Evolutionary conservation across 768 basidiomycete species (phyloP).

Genomic region (Tylopilus sp.): DNA sequence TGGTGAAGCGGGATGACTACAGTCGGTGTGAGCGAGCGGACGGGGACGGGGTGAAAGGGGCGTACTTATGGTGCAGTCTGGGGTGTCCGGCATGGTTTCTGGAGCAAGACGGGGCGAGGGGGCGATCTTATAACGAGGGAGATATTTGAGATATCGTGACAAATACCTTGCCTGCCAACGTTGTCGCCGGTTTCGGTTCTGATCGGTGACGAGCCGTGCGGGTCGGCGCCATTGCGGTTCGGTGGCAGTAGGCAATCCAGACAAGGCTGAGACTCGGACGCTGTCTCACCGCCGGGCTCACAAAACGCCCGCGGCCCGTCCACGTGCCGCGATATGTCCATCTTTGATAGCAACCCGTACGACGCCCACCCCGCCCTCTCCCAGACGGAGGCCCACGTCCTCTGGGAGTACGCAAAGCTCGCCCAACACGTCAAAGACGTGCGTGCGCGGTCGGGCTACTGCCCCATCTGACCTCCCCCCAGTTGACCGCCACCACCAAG

Average conservation of each 20-base stretch:
- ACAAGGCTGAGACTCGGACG: neutral
- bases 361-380: slow-evolving; percentile 65
- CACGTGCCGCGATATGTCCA: neutral
- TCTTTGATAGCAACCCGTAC: slow-evolving; percentile 65
- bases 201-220: neutral
- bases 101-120: no score
- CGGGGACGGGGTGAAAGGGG: neutral
- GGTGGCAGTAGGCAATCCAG: neutral
- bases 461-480: neutral
- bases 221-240: neutral
- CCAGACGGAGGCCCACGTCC: slow-evolving; percentile 68
- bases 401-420: slow-evolving; percentile 93
- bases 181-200: slow-evolving; percentile 6
- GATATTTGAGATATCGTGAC: neutral
- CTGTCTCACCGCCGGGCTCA: neutral
- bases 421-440: slow-evolving; percentile 79
- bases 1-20: slow-evolving; percentile 45
- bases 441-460: neutral
- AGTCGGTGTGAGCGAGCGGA: neutral
- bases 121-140: neutral
- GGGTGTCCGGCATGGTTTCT: neutral
- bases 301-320: neutral
- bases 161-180: neutral
- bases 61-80: slow-evolving; percentile 77
- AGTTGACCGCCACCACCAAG: slow-evolving; percentile 71